These are phyloP conservation scores for Triticum urartu DNA, from an alignment of 176 grass and related monocot species.

Conservation along the genomic window DNA sequence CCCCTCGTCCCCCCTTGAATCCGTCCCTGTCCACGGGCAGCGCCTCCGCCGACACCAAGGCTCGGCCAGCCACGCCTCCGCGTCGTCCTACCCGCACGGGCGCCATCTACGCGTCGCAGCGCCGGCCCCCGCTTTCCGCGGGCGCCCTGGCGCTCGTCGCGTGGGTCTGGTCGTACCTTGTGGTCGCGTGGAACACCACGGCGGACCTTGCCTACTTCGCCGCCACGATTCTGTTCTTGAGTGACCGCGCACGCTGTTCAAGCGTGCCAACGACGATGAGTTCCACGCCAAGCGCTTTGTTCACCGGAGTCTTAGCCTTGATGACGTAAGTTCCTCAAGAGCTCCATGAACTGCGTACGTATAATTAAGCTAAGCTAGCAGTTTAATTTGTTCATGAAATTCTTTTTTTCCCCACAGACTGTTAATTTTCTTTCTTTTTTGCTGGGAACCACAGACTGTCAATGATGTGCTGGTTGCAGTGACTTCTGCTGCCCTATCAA, in stretches of 20 bases:
- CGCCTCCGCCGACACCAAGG: background rate
- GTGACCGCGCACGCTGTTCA: background rate
- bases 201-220: background rate
- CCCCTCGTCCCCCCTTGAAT: too few species aligned
- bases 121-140: background rate
- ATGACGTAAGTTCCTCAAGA: background rate
- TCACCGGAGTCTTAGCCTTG: background rate
- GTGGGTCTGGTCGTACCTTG: background rate
- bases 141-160: background rate
- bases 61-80: background rate
- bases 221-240: background rate
- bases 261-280: background rate
- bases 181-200: background rate
- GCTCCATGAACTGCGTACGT: background rate
- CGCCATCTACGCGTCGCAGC: background rate
- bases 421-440: background rate
- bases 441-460: background rate
- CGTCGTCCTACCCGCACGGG: background rate
- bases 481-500: background rate
- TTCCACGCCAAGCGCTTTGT: background rate
- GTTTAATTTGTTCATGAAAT: background rate
- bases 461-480: background rate
- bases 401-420: background rate
- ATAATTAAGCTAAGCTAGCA: background rate
- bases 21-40: too few species aligned